Base-by-base conservation (phyloP, 176 grass and related monocot species). In the Avena sativa region DNA sequence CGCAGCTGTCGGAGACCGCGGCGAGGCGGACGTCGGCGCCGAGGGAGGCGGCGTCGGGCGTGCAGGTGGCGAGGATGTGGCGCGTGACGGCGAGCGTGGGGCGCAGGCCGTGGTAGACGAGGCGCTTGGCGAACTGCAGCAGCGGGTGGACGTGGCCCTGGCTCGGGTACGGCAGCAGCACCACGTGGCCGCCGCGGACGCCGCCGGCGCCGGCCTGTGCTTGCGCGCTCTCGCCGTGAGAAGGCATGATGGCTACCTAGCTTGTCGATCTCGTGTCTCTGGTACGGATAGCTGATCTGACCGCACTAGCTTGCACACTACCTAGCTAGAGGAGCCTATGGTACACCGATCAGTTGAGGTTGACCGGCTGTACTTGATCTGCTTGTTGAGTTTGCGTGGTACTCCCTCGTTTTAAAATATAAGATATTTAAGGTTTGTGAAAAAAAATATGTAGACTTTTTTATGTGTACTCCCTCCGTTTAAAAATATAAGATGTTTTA, bases 71-170 rank as follows among this genome's bases (percentile, higher is more conserved):
- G 48, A 94, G 84, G 87, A 92, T 84, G 82, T 80, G 86, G 70
- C 77, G 86, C 10, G 95, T 92, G 58, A 85, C 43, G 77, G 86
- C 95, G 59, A 97, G 86, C 47, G 95, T 94, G 34, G 86, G 74
- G 21, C 53, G 90, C 76, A 91, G 51, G 73, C 92, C 92, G 73
- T 92, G 86, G 63, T 83, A n/a, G 12, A 86, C 72, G 36, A 94
- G 84, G 67, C 90, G 84, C 74, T 97, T 97, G 59, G 72, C 92
- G 71, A 97, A 94, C 87, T 94, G 95, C 67, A 97, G 88, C 90
- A 97, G 86, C 20, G 92, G 95, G 84, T 94, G 91, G 65, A 97
- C 74, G 88, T 97, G 95, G 85, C 95, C 95, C 84, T 97, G 95
- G 89, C 86, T 91, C 11, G 95, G 95, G 84, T 94, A 97, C 25